phyloP scores from a whole-genome alignment of 2,329 filamentous ascomycete species.

The Sclerotinia spermophila region DNA sequence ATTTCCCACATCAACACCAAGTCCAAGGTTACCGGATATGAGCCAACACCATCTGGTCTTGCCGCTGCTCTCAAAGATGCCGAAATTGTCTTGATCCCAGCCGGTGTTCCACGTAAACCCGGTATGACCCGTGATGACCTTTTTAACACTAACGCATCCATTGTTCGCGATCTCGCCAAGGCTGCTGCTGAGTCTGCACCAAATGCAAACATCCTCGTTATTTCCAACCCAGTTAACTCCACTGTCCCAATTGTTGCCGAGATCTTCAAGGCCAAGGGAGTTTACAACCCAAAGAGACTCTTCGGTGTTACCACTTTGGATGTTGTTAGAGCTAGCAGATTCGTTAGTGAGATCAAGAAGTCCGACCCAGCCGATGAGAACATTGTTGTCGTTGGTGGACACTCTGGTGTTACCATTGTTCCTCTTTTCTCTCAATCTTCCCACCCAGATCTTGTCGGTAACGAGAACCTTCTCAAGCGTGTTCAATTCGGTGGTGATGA shows the following conservation, averaged over 20 bases:
- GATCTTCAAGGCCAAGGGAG: conserved; percentile 86
- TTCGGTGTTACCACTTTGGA: conserved; percentile 99
- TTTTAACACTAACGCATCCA: conserved; percentile 99
- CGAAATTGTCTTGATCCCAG: conserved; percentile 95
- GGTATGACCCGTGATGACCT: conserved; percentile 99
- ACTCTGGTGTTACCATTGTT: conserved; percentile 97
- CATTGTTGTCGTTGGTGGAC: conserved; percentile 93
- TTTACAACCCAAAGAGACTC: conserved; percentile 92
- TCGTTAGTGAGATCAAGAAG: conserved; percentile 86
- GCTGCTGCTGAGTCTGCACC: conserved; percentile 82
- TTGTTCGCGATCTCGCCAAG: conserved; percentile 91
- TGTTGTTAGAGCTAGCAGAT: conserved; percentile 96
- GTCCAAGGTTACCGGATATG: conserved; percentile 82
- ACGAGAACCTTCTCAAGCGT: conserved; percentile 73
- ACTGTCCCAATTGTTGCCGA: conserved; percentile 97
- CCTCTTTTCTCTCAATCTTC: conserved; percentile 93
- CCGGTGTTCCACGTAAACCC: conserved; percentile 98
- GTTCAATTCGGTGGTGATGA: conserved; percentile 99
- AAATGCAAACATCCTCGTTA: conserved; percentile 93
- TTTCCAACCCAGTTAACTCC: conserved; percentile 99
- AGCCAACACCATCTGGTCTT: conserved; percentile 80
- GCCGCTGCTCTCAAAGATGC: conserved; percentile 87
- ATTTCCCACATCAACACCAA: conserved; percentile 94
- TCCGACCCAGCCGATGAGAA: conserved; percentile 90
- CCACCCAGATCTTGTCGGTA: conserved; percentile 77